Base-by-base conservation (phyloP, 345 rosid species). In the Citrus hindsii region DNA sequence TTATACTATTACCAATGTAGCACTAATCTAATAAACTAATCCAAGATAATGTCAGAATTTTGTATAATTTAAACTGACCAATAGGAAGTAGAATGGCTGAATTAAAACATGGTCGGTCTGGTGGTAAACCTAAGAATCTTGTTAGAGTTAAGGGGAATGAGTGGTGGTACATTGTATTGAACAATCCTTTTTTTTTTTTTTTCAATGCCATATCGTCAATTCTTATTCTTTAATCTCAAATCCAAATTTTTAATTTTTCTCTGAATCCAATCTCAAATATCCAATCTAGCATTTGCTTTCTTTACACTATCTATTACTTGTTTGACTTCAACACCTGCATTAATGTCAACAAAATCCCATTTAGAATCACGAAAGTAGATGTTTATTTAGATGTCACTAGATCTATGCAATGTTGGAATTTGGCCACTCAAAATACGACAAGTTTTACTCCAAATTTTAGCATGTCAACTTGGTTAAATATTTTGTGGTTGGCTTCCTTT, bases 121-220 rank as follows among this genome's bases (percentile, higher is more conserved):
- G 61, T 64, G 18, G 35, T 16, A 78, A 61, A 75, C 71, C 76
- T 32, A 61, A 70, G 27, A 21, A 84, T 77, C 73, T 69, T 78
- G 78, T 67, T 76, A 33, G 82, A 71, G 66, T 77, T 72, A 55
- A 76, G n/a, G 71, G 69, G 79, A 77, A 0, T 37, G 19, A 74
- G 76, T 38, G 21, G 67, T 30, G 84, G 82, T 84, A 60, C 85
- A 51, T 59, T 84, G 83, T 79, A 78, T 82, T 69, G 61, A 60
- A 32, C 71, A 69, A 37, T 46, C 18, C 5, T 12, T 46, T 46
- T 40, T 40, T 40, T 9, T 40, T 13, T 3, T 3, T 46, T 46
- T 13, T 42, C 0, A 63, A 63, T 14, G n/a, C 1, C 38, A 65
- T 33, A 5, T 63, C 22, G 18, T n/a, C 65, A 75, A 77, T 46